These are phyloP conservation scores for Rosa rugosa DNA, from an alignment of 306 rosid genomes.

Conservation along the genomic window DNA sequence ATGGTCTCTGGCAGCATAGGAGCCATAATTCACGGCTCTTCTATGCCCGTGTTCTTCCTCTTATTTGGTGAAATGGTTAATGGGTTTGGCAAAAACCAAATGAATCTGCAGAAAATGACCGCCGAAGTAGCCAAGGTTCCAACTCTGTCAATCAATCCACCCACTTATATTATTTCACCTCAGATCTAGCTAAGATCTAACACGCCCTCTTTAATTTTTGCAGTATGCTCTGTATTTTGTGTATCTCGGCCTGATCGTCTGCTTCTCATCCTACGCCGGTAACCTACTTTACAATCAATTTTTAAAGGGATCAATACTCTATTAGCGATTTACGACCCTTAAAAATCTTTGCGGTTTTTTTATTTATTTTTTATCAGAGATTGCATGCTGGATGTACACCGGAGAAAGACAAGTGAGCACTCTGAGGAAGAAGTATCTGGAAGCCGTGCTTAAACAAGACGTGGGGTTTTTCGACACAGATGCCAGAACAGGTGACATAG, in stretches of 20 bases:
- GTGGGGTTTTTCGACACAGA: conserved; percentile 98
- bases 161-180: accelerated
- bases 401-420: conserved; percentile 97
- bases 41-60: conserved; percentile 96
- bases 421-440: conserved; percentile 89
- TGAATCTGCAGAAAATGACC: conserved; percentile 81
- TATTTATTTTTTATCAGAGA: conserved; percentile 44
- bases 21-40: conserved; percentile 91
- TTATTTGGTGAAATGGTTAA: conserved; percentile 96
- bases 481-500: conserved; percentile 97
- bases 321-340: neutral
- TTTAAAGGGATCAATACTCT: neutral
- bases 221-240: conserved; percentile 97
- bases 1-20: conserved; percentile 87
- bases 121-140: conserved; percentile 84
- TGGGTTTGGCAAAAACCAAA: conserved; percentile 92
- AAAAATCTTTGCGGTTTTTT: too few relatives aligned
- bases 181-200: conserved; percentile 43
- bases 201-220: neutral
- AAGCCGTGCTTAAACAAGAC: conserved; percentile 91
- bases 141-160: neutral
- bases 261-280: conserved; percentile 95
- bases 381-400: conserved; percentile 97
- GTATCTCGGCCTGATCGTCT: conserved; percentile 87
- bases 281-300: neutral